Percentiles rank a stretch among this genome's conserved stretches.
These are phyloP conservation scores for Hypomontagnella submonticulosa DNA, from an alignment of 495 filamentous ascomycete species.

Conservation along the genomic window DNA sequence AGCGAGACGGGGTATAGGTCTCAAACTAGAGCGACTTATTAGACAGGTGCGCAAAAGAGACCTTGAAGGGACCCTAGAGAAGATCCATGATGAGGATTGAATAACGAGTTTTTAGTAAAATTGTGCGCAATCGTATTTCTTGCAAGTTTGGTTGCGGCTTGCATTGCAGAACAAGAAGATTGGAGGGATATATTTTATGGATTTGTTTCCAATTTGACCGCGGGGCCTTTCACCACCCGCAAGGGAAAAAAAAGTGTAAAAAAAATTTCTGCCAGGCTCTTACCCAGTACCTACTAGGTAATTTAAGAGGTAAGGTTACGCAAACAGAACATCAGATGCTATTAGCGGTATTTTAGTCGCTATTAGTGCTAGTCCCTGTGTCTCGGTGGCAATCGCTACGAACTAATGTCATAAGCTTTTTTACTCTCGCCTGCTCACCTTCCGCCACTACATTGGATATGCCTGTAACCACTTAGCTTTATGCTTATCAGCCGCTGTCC, in stretches of 20 bases:
- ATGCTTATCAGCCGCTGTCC: conserved; percentile 39
- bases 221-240: conserved; percentile 36
- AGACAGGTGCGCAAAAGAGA: conserved; percentile 15
- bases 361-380: conserved; percentile 16
- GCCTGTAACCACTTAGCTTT: conserved; percentile 31
- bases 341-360: not conserved
- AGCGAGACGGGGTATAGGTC: conserved; percentile 19
- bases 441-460: conserved; percentile 1
- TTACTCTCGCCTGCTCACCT: not conserved
- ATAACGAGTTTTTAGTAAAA: conserved; percentile 36
- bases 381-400: conserved; percentile 31
- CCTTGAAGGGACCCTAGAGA: conserved; percentile 36
- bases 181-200: conserved; percentile 33
- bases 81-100: conserved; percentile 42
- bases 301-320: too few relatives aligned
- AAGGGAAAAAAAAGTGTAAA: conserved; percentile 10
- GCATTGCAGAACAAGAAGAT: conserved; percentile 35
- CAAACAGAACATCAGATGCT: conserved; percentile 24
- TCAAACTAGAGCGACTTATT: conserved; percentile 14
- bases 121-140: conserved; percentile 33
- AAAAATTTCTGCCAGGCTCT: conserved; percentile 40
- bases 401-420: conserved; percentile 5
- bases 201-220: conserved; percentile 30
- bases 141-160: conserved; percentile 35
- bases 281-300: too few relatives aligned